Base-by-base conservation (phyloP, 176 grass and related monocot genomes). In the Oryza glaberrima region DNA sequence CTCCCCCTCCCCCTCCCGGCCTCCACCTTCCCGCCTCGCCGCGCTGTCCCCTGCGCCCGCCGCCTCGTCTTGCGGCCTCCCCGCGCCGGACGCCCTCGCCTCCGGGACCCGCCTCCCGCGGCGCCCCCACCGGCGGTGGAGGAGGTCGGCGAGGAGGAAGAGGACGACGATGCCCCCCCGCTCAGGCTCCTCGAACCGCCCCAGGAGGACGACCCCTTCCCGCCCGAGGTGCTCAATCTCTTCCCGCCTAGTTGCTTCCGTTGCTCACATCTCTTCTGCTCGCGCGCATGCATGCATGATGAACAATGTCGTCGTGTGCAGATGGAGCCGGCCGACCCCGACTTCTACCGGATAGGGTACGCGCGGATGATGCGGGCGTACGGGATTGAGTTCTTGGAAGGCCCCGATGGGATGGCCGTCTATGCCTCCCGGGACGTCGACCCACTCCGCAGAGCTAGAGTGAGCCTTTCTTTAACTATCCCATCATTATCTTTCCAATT, bases 341-440 rank as follows among this genome's bases (percentile, higher is more conserved):
- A 98, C 48, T 98, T 98, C 47, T 98, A 98, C 79, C 75, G 91
- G 80, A 98, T 98, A 48, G 95, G 93, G 17, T 98, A 95, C 77
- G 89, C 77, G 30, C 83, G 95, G 78, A 92, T 87, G 86, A 85
- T 98, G 88, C 82, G 95, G 70, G 95, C 93, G 9, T 98, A 93
- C 63, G 95, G 93, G 35, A 19, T 98, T 66, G 87, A 98, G 77
- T 98, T 95, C 87, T 85, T 95, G 87, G 96, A 98, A 88, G 93
- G 96, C 1, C 87, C 91, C 20, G 85, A 98, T 73, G 96, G 95
- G 32, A 95, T 92, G 69, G 96, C 93, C 30, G 93, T 98, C 36
- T 98, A 90, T 49, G 93, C 96, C 56, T 94, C 93, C 72, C 86
- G 89, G 17, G 96, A 98, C 78, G 90, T 98, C 58, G 74, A 98